Evolutionary conservation across 768 basidiomycete species (phyloP).

Genomic region (Suillus bovinus): DNA sequence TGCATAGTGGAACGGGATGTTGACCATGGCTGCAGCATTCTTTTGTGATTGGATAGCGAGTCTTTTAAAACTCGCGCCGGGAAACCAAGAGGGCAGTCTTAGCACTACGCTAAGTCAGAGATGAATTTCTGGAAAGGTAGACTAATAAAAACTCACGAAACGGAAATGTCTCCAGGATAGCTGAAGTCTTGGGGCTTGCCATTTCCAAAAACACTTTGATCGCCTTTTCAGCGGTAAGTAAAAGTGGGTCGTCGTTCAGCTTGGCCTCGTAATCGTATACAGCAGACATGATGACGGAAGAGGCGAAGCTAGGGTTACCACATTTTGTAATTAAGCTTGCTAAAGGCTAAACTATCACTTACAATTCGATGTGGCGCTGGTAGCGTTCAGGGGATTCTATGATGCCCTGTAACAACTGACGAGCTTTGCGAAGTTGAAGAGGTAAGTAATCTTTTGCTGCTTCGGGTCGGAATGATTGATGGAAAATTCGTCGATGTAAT

Average conservation of each 20-base stretch:
- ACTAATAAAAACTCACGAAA: slow-evolving; percentile 26
- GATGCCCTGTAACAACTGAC: slow-evolving; percentile 23
- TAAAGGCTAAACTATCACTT: slow-evolving; percentile 10
- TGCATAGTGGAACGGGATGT: slow-evolving; percentile 31
- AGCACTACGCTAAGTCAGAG: slow-evolving; percentile 26
- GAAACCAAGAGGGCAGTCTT: slow-evolving; percentile 35
- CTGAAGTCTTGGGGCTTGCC: slow-evolving; percentile 27
- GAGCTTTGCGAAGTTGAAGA: slow-evolving; percentile 29
- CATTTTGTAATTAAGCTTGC: neutral
- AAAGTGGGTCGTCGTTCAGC: slow-evolving; percentile 27
- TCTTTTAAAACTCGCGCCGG: slow-evolving; percentile 34
- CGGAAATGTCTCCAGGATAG: slow-evolving; percentile 32
- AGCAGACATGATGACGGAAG: slow-evolving; percentile 32
- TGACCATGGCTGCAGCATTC: slow-evolving; percentile 29
- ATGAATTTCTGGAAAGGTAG: slow-evolving; percentile 1
- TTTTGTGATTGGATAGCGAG: slow-evolving; percentile 30
- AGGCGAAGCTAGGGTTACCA: slow-evolving; percentile 27
- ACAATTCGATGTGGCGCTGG: slow-evolving; percentile 33
- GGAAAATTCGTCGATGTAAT: slow-evolving; percentile 33
- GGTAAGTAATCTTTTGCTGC: slow-evolving; percentile 26
- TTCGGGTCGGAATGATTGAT: slow-evolving; percentile 32
- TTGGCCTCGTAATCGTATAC: slow-evolving; percentile 35
- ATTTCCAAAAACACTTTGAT: slow-evolving; percentile 27
- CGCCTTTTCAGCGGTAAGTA: slow-evolving; percentile 31
- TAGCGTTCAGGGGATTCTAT: slow-evolving; percentile 26